phyloP scores from a whole-genome alignment of 2,329 filamentous ascomycete species.

The Penicillium corylophilum region DNA sequence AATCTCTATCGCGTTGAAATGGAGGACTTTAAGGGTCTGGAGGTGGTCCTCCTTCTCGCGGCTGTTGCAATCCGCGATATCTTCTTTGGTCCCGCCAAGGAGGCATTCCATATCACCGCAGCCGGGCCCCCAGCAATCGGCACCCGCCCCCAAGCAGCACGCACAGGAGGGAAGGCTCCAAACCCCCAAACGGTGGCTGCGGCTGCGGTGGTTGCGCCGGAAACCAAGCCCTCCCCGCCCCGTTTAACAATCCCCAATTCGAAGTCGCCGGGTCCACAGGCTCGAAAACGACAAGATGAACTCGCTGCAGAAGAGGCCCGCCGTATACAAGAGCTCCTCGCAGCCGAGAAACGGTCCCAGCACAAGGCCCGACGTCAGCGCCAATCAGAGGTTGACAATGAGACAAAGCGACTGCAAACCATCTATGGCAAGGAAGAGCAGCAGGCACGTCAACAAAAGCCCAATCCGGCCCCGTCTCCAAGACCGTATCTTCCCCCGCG shows the following conservation, averaged over 20 bases:
- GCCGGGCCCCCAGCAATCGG: constrained; percentile 4
- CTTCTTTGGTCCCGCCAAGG: constrained; percentile 63
- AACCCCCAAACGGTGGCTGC: constrained; percentile 21
- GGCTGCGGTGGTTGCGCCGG: constrained; percentile 15
- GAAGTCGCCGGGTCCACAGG: constrained; percentile 15
- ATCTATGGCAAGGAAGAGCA: constrained; percentile 53
- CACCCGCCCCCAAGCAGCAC: constrained; percentile 2
- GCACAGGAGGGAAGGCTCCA: constrained; percentile 33
- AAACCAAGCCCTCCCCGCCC: constrained; percentile 6
- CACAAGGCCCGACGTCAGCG: constrained; percentile 50
- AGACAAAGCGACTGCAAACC: constrained; percentile 69
- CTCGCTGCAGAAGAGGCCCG: constrained; percentile 49
- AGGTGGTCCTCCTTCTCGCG: constrained; percentile 70
- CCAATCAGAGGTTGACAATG: constrained; percentile 64
- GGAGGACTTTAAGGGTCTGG: constrained; percentile 89
- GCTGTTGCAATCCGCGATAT: constrained; percentile 62
- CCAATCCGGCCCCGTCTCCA: constrained; percentile 8
- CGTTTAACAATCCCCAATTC: constrained; percentile 12
- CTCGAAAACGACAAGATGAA: constrained; percentile 38
- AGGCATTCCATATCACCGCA: constrained; percentile 70
- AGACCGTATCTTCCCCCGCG: constrained; percentile 20
- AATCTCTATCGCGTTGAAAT: constrained; percentile 88
- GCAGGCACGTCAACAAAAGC: constrained; percentile 25
- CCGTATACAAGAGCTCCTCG: constrained; percentile 53
- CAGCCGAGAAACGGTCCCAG: constrained; percentile 43